A percentile compares a stretch with the other conserved stretches of the same genome.
Evolutionary conservation across 768 basidiomycete species (phyloP).

Genomic region (Kwoniella mangroviensis): DNA sequence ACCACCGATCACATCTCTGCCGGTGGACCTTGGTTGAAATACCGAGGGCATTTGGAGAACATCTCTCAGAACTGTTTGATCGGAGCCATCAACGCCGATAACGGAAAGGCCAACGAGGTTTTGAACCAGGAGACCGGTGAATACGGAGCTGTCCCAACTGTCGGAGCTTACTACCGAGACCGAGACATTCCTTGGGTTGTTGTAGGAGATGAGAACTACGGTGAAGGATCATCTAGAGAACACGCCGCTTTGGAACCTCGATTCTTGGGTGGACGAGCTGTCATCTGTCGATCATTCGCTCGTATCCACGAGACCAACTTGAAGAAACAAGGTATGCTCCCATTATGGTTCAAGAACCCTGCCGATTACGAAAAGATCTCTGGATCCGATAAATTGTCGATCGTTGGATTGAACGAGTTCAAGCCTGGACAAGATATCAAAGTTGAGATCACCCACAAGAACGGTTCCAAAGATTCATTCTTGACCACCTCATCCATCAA

Average conservation of each 20-base stretch:
- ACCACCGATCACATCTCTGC: constrained; percentile 96
- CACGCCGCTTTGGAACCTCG: constrained; percentile 68
- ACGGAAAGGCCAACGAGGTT: constrained; percentile 93
- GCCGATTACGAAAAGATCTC: constrained; percentile 92
- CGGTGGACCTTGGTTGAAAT: constrained; percentile 99
- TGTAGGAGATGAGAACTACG: constrained; percentile 82
- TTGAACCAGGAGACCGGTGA: constrained; percentile 82
- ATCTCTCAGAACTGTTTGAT: constrained; percentile 98
- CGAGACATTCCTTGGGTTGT: constrained; percentile 94
- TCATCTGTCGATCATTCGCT: constrained; percentile 95
- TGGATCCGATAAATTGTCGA: constrained; percentile 85
- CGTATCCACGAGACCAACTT: constrained; percentile 80
- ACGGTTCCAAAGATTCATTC: constrained; percentile 78
- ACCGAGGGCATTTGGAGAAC: constrained; percentile 97
- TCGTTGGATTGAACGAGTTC: constrained; percentile 85
- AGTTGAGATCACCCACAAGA: constrained; percentile 76
- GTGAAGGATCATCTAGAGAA: constrained; percentile 97
- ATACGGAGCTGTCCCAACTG: constrained; percentile 81
- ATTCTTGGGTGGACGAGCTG: constrained; percentile 72
- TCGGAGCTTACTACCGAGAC: constrained; percentile 86
- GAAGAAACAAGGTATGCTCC: constrained; percentile 97
- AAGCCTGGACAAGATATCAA: constrained; percentile 90
- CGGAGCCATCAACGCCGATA: constrained; percentile 94
- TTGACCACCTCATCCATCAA: constrained; percentile 91
- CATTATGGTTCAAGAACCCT: constrained; percentile 86